These are phyloP conservation scores for Brassica cretica DNA, from an alignment of 345 rosid species.

Conservation along the genomic window DNA sequence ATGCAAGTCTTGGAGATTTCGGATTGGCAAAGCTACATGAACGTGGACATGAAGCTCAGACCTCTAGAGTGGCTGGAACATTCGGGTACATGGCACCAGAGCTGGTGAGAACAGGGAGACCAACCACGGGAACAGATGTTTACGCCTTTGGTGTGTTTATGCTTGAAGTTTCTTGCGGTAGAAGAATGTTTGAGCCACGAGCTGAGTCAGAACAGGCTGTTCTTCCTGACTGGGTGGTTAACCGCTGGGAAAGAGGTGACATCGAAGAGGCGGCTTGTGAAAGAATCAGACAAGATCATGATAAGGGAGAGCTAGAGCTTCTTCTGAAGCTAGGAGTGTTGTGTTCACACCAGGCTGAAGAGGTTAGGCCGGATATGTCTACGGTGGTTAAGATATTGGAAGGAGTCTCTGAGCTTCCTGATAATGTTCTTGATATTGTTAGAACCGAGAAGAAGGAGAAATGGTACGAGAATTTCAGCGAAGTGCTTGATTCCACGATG, in stretches of 20 bases:
- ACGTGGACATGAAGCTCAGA: constrained; percentile 40
- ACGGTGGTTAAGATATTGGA: constrained; percentile 30
- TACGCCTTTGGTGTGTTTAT: constrained; percentile 51
- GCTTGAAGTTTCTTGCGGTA: constrained; percentile 55
- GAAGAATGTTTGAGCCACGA: constrained; percentile 42
- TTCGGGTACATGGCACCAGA: constrained; percentile 62
- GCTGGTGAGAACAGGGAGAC: constrained; percentile 52
- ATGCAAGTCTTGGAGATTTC: constrained; percentile 58
- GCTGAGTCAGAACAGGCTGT: constrained; percentile 42
- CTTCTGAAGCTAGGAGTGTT: constrained; percentile 42
- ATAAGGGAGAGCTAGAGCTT: constrained; percentile 26
- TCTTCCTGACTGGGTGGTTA: constrained; percentile 45
- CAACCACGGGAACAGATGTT: constrained; percentile 52
- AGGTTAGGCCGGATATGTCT: constrained; percentile 37
- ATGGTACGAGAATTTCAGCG: background rate
- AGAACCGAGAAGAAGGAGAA: constrained; percentile 11
- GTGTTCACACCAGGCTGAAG: constrained; percentile 33
- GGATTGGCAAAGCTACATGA: constrained; percentile 55
- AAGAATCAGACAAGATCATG: constrained; percentile 13
- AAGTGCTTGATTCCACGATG: constrained; percentile 4
- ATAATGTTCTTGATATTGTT: constrained; percentile 16
- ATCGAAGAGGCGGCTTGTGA: constrained; percentile 40
- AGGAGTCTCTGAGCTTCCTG: constrained; percentile 24
- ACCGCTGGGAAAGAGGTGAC: constrained; percentile 35
- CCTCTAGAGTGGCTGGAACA: constrained; percentile 50